Base-by-base conservation (phyloP, 2,329 filamentous ascomycete genomes). In the Endothia cerciana region DNA sequence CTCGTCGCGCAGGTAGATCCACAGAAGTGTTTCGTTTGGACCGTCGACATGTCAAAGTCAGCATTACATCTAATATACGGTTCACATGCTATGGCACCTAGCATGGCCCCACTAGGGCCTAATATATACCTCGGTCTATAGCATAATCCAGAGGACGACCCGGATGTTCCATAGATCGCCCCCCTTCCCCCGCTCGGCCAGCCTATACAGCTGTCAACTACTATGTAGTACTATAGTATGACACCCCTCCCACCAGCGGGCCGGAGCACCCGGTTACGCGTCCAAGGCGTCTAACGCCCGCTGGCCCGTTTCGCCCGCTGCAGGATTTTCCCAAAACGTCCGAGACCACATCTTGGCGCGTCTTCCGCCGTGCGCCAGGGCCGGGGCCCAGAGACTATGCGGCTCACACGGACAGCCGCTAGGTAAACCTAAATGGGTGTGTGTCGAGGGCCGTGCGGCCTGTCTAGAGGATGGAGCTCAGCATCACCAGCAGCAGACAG, bases 251-350 rank as follows among this genome's bases (percentile, higher is more conserved):
- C 62, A 28, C 36, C 53, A 30, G 25, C 58, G 62, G 65, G 40
- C 66, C 66, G 60, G 49, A 55, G 45, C 56, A 66, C 36, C 60
- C 64, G 63, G 56, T 62, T 63, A 61, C 66, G 66, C 66, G 60
- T 68, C n/a, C 47, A 55, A 47, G 55, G 49, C 51, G 22, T 56
- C 65, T 47, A 55, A 30, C 49, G n/a, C 41, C 17, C 33, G 51
- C 36, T 51, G 15, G 13, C 6, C 51, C 41, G 53, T 61, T 56
- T 65, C 51, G 17, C 22, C 63, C 22, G 56, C 60, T 62, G 65
- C 62, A 61, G 60, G 65, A 60, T 58, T 41, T 43, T 62, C 62
- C 62, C 43, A 43, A 59, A 62, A 36, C 58, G 62, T 59, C 22
- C 47, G 62, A 28, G 40, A 38, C 53, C 25, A 49, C 55, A 28